A percentile compares a stretch with the other conserved stretches of the same genome.
Conservation (phyloP, 805 yeast species). For the Lachancea meyersii region DNA sequence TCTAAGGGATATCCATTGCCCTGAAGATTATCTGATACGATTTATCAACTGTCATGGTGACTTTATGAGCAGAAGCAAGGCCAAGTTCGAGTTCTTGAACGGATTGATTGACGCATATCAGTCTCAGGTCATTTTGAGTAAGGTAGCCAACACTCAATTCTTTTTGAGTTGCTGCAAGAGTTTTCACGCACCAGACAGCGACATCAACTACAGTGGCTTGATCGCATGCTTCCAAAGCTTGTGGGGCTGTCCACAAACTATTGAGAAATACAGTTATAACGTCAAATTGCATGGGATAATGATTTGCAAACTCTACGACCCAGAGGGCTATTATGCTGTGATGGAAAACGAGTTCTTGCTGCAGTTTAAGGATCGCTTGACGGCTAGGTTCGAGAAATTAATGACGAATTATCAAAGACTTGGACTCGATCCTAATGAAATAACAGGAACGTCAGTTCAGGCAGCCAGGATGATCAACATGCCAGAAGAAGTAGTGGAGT, state of each 20-base stretch:
- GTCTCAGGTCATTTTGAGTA: slow-evolving; percentile 19
- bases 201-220: slow-evolving; percentile 29
- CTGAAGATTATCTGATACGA: slow-evolving; percentile 30
- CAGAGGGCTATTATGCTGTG: slow-evolving; percentile 28
- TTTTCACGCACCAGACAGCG: slow-evolving; percentile 16
- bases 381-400: slow-evolving; percentile 24
- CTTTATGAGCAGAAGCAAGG: slow-evolving; percentile 10
- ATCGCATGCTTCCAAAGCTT: slow-evolving; percentile 28
- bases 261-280: slow-evolving; percentile 22
- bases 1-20: slow-evolving; percentile 27
- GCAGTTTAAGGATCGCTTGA: slow-evolving; percentile 30
- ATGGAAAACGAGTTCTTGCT: slow-evolving; percentile 23
- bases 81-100: slow-evolving; percentile 30
- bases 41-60: slow-evolving; percentile 34
- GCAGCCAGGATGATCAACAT: slow-evolving; percentile 24
- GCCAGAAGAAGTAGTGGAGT: slow-evolving; percentile 20
- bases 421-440: slow-evolving; percentile 23
- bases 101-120: slow-evolving; percentile 20
- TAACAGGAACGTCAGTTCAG: slow-evolving; percentile 25
- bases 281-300: slow-evolving; percentile 33
- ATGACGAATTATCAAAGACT: slow-evolving; percentile 22
- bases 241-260: slow-evolving; percentile 27
- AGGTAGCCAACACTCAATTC: slow-evolving; percentile 28
- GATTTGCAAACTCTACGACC: slow-evolving; percentile 34
- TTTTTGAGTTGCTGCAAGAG: slow-evolving; percentile 26